Evolutionary conservation across 352 stramenopile genomes (phyloP).

Genomic region (Phytophthora colocasiae): DNA sequence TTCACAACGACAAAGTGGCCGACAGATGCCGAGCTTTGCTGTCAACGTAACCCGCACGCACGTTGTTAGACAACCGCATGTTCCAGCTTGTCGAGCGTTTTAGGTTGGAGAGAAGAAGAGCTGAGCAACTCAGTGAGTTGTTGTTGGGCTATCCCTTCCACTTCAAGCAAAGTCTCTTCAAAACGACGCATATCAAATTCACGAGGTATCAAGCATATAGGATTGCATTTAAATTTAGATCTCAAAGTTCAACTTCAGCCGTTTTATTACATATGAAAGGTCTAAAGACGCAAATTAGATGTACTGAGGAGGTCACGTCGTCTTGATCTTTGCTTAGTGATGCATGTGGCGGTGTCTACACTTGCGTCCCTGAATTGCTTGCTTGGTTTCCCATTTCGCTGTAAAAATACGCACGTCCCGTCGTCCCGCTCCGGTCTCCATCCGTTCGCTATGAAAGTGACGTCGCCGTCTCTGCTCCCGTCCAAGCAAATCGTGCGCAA

Average conservation of each 20-base stretch:
- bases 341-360: too few relatives aligned
- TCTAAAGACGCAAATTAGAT: background rate
- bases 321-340: too few relatives aligned
- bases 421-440: conserved; percentile 8
- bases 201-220: background rate
- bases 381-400: conserved; percentile 17
- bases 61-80: conserved; percentile 10
- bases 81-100: background rate
- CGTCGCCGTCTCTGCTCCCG: conserved; percentile 24
- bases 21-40: conserved; percentile 18
- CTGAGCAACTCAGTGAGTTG: too few relatives aligned
- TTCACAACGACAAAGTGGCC: conserved; percentile 7
- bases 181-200: conserved; percentile 1
- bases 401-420: conserved; percentile 24
- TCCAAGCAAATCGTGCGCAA: conserved; percentile 33
- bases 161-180: conserved; percentile 20
- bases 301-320: background rate
- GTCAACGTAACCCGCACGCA: conserved; percentile 15
- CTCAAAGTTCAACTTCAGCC: conserved; percentile 9
- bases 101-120: too few relatives aligned
- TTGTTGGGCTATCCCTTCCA: conserved; percentile 15
- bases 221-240: background rate
- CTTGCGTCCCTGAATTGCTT: conserved; percentile 4
- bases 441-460: conserved; percentile 16
- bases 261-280: conserved; percentile 5